Evolutionary conservation across 352 stramenopile genomes (phyloP).

Genomic region (Phytophthora pisi): DNA sequence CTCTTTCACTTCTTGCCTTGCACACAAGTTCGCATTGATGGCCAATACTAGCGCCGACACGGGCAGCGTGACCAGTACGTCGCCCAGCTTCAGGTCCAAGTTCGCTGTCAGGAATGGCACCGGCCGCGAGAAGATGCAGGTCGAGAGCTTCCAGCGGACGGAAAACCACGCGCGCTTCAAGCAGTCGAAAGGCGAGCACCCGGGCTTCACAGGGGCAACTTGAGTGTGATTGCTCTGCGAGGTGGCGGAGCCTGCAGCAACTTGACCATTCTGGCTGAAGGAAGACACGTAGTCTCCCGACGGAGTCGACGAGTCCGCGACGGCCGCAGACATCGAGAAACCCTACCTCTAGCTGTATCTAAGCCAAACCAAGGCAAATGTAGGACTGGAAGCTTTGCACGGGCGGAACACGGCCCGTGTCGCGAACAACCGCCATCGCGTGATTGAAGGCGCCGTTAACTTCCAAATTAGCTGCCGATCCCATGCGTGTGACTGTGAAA

Average conservation of each 20-base stretch:
- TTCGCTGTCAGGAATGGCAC: slow-evolving; percentile 28
- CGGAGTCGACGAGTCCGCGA: slow-evolving; percentile 8
- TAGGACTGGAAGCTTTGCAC: not conserved
- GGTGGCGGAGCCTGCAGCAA: not conserved
- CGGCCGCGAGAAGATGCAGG: slow-evolving; percentile 23
- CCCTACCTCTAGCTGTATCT: not conserved
- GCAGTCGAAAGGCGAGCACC: slow-evolving; percentile 5
- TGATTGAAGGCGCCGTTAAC: not conserved
- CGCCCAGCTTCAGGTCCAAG: slow-evolving; percentile 45
- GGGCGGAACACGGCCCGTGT: not conserved
- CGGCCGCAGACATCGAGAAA: slow-evolving; percentile 5
- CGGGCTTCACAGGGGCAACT: not conserved
- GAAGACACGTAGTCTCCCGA: slow-evolving; percentile 9
- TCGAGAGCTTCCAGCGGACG: slow-evolving; percentile 27
- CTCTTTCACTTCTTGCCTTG: slow-evolving; percentile 11
- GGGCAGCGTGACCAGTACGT: slow-evolving; percentile 34
- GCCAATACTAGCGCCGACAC: slow-evolving; percentile 15
- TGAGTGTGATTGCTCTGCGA: not conserved
- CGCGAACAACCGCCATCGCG: not conserved
- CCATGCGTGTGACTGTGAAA: slow-evolving; percentile 7
- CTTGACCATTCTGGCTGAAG: not conserved
- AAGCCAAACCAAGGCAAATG: not conserved
- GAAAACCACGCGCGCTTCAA: slow-evolving; percentile 26
- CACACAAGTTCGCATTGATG: slow-evolving; percentile 18
- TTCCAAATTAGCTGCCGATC: slow-evolving; percentile 2